phyloP scores from a whole-genome alignment of 768 basidiomycete genomes.

The Plicaturopsis crispa region DNA sequence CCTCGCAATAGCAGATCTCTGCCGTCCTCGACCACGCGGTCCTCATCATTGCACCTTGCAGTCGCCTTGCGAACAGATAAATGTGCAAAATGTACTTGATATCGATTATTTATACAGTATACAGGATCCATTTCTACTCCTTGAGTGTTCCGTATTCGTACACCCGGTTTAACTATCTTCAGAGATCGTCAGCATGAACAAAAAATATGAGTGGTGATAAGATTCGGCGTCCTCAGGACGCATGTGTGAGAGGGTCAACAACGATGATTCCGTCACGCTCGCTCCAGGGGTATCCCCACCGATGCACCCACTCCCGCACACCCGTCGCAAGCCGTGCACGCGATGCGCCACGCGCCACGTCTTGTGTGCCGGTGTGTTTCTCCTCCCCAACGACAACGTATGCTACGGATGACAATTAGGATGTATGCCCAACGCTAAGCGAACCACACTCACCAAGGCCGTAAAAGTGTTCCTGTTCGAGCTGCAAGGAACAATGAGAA shows the following conservation, averaged over 20 bases:
- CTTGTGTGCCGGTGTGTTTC: slow-evolving; percentile 93
- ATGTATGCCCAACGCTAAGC: slow-evolving; percentile 6
- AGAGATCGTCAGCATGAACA: too few relatives aligned
- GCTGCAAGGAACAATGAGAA: slow-evolving; percentile 28
- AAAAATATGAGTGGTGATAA: too few relatives aligned
- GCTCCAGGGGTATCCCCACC: slow-evolving; percentile 95
- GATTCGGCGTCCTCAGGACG: too few relatives aligned
- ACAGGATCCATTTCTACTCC: too few relatives aligned
- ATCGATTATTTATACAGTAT: too few relatives aligned
- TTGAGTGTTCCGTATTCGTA: too few relatives aligned
- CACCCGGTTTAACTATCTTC: too few relatives aligned
- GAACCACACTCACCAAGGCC: slow-evolving; percentile 57
- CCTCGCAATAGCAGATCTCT: too few relatives aligned
- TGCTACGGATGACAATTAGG: slow-evolving; percentile 34
- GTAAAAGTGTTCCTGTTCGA: slow-evolving; percentile 83
- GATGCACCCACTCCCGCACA: slow-evolving; percentile 85
- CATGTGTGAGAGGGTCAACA: slow-evolving; percentile 79
- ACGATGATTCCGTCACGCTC: slow-evolving; percentile 88
- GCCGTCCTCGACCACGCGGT: too few relatives aligned
- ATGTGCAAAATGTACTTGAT: too few relatives aligned
- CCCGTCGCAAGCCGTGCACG: slow-evolving; percentile 78
- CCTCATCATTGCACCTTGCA: too few relatives aligned
- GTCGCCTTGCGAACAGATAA: too few relatives aligned
- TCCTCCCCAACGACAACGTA: slow-evolving; percentile 93
- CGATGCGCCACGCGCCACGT: slow-evolving; percentile 72